These are phyloP conservation scores for Yamadazyma songkhlaensis DNA, from an alignment of 1,139 yeast species.

Conservation along the genomic window DNA sequence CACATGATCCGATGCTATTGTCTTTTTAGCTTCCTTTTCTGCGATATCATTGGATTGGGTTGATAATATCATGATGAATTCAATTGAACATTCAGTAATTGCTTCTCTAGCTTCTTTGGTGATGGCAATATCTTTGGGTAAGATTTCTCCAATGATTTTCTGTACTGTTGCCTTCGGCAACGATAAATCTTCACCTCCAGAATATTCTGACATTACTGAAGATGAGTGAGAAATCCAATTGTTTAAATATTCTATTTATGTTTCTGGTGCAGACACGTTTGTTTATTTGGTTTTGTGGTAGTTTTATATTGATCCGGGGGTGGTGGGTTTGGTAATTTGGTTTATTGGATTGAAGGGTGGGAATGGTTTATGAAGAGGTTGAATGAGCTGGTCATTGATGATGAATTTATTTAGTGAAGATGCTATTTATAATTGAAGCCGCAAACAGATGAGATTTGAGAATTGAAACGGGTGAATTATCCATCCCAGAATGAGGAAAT, in stretches of 20 bases:
- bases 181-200: slow-evolving; percentile 43
- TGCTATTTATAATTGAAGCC: no score
- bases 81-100: slow-evolving; percentile 92
- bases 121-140: slow-evolving; percentile 82
- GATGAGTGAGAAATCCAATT: slow-evolving; percentile 1
- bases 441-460: no score
- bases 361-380: no score
- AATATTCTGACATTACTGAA: slow-evolving; percentile 34
- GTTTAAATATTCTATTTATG: slow-evolving; percentile 1
- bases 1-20: slow-evolving; percentile 96
- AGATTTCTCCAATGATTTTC: slow-evolving; percentile 84
- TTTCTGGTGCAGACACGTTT: neutral
- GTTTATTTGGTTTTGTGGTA: neutral
- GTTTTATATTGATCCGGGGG: no score
- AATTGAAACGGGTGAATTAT: no score
- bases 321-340: no score
- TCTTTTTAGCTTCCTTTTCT: slow-evolving; percentile 92
- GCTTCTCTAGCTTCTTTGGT: slow-evolving; percentile 95
- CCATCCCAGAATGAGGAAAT: no score
- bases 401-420: no score
- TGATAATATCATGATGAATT: slow-evolving; percentile 90
- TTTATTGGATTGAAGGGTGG: no score
- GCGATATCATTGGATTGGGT: slow-evolving; percentile 96
- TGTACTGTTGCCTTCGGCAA: slow-evolving; percentile 85
- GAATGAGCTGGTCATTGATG: no score